Evolutionary conservation across 2,329 filamentous ascomycete genomes (phyloP).

Genomic region (Stagonosporopsis rhizophila): DNA sequence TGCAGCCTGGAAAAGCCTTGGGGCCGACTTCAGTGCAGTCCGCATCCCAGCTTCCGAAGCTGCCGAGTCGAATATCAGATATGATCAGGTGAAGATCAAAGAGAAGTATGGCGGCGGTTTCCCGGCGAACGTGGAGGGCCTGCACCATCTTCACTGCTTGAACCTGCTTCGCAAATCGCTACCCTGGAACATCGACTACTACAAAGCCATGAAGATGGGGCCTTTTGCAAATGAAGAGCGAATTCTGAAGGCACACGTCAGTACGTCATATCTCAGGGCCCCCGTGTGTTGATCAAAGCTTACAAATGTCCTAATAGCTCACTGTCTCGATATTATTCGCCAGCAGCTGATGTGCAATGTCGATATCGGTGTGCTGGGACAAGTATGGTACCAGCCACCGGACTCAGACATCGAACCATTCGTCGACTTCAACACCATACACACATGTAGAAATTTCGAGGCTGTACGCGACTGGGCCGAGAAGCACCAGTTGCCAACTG

Average conservation of each 20-base stretch:
- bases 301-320: conserved; percentile 40
- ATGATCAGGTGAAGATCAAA: conserved; percentile 64
- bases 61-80: conserved; percentile 56
- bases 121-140: conserved; percentile 63
- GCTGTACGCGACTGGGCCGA: conserved; percentile 63
- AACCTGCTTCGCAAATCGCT: conserved; percentile 66
- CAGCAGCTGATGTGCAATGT: conserved; percentile 70
- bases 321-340: conserved; percentile 68
- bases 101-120: conserved; percentile 66
- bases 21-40: conserved; percentile 60
- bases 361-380: conserved; percentile 66
- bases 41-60: conserved; percentile 60
- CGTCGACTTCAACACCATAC: conserved; percentile 68
- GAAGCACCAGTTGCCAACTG: conserved; percentile 56
- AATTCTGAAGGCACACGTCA: conserved; percentile 64
- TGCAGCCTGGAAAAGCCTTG: conserved; percentile 63
- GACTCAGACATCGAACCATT: conserved; percentile 59
- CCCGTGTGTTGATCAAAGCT: neutral
- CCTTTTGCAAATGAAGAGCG: conserved; percentile 63
- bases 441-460: conserved; percentile 66
- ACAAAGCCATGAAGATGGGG: conserved; percentile 58
- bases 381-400: conserved; percentile 65
- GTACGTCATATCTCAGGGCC: conserved; percentile 50
- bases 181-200: conserved; percentile 67
- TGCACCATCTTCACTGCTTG: conserved; percentile 67